Evolutionary conservation across 495 filamentous ascomycete genomes (phyloP).

Genomic region (Chaetomium cochliodes): DNA sequence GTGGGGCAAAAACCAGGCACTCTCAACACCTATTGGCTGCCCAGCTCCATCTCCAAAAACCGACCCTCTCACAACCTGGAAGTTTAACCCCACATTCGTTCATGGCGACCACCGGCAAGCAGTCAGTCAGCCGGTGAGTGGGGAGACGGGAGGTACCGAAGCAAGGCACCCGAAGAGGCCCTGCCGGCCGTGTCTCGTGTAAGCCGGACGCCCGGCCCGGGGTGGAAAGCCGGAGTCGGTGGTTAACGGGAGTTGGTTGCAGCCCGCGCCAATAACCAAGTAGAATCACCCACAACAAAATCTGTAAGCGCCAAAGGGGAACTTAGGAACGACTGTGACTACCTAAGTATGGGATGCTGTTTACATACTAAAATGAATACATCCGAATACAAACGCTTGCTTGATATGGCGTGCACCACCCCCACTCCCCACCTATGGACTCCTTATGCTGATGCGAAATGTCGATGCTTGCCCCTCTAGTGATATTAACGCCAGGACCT

Average conservation of each 20-base stretch:
- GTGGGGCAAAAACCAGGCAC: constrained; percentile 13
- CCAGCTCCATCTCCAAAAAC: no score
- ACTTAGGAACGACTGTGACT: not conserved
- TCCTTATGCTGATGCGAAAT: constrained; percentile 32
- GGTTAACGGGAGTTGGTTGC: no score
- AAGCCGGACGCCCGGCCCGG: no score
- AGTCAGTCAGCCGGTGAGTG: not conserved
- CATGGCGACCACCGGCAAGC: not conserved
- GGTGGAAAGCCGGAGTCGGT: no score
- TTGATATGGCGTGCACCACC: not conserved
- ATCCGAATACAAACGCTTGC: not conserved
- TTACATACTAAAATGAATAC: not conserved
- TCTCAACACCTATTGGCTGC: not conserved
- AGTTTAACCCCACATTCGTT: not conserved
- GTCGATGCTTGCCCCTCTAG: constrained; percentile 20
- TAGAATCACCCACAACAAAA: not conserved
- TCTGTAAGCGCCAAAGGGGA: not conserved
- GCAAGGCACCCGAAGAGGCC: no score
- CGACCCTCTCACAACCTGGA: no score
- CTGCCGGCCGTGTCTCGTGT: no score
- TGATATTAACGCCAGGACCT: constrained; percentile 9
- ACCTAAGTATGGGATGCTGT: not conserved
- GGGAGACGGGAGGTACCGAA: constrained; percentile 17
- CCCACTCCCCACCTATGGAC: constrained; percentile 16
- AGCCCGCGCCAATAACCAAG: not conserved